phyloP scores from a whole-genome alignment of 2,329 filamentous ascomycete species.

The Orbilia quercus region DNA sequence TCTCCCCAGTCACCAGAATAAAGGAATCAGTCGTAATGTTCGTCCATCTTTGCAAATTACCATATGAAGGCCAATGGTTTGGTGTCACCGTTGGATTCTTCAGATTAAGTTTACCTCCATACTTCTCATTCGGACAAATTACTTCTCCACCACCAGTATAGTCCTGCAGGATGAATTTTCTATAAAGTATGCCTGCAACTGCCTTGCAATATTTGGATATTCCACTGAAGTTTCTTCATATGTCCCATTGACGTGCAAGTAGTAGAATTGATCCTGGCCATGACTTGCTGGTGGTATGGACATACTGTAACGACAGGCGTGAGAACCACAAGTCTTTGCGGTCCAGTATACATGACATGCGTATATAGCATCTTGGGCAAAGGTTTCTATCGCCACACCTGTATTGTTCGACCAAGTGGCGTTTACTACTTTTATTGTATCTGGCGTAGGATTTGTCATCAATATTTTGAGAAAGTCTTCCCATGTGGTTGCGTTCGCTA shows the following conservation, averaged over 20 bases:
- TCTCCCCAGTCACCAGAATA: background rate
- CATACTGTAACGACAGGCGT: slow-evolving; percentile 6
- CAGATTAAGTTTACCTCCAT: background rate
- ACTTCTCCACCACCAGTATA: background rate
- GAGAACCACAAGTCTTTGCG: slow-evolving; percentile 1
- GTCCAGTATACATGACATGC: slow-evolving; percentile 1
- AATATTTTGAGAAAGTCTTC: background rate
- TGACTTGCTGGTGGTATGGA: background rate
- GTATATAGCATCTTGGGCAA: slow-evolving; percentile 4
- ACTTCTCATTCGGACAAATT: background rate
- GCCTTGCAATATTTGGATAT: slow-evolving; percentile 1
- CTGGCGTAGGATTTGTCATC: slow-evolving; percentile 1
- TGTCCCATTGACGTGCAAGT: slow-evolving; percentile 1
- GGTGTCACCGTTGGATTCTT: background rate
- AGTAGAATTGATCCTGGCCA: slow-evolving; percentile 7
- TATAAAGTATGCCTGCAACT: background rate
- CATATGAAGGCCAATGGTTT: slow-evolving; percentile 4
- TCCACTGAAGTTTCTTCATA: slow-evolving; percentile 4
- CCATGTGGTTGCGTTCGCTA: slow-evolving; percentile 1
- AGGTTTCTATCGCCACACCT: background rate
- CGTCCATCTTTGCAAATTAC: background rate
- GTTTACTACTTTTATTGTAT: background rate
- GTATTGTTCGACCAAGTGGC: slow-evolving; percentile 1
- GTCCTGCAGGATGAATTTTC: background rate
- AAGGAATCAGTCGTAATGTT: slow-evolving; percentile 6